Evolutionary conservation across 179 eudicot species (phyloP), one percentile per base, ranked within the genome.

Genomic region (Silene vulgaris): DNA sequence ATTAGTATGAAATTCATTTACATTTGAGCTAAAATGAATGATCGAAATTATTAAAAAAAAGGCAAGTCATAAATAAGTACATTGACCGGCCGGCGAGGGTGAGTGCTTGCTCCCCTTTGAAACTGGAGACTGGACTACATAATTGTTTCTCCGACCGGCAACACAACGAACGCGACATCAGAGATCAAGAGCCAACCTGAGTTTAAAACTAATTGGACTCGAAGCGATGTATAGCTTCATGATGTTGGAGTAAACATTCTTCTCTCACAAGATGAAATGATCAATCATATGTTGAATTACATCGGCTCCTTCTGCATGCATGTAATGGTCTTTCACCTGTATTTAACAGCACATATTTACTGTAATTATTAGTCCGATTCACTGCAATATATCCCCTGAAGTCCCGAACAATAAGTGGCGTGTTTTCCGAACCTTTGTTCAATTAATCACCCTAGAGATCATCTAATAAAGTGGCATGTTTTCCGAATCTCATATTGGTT

Each of bases 271-370:
- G 64, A 83, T 74, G 80, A 95, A 90, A 81, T 88, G 91, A 84
- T 95, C 99, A 20, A 95, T 95, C 76, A 95, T 95, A 78, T 95
- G 99, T 69, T 86, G 91, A 73, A 95, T 93, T 54, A 95, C 97
- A 85, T 95, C 99, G 35, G 90, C 92, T 20, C 99, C 99, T 45
- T 93, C 99, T 11, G 96, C 75, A 76, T 89, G 97, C 85, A 86
- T 81, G 83, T 80, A 74, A 29, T 84, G 85, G 62, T 92, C 91
- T 85, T 95, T 95, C 54, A 95, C 99, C 99, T 95, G 90, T 35
- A 82, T 77, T 65, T 35, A 72, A 14, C 0, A 43, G 8, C 67
- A 65, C 14, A 64, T 19, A 78, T 72, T 69, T 69, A 69, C 57
- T 20, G 56, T 17, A 8, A 69, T 35, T 8, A 20, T 35, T 8